Conservation (phyloP, 495 filamentous ascomycete genomes). For the Penicillium angulare region DNA sequence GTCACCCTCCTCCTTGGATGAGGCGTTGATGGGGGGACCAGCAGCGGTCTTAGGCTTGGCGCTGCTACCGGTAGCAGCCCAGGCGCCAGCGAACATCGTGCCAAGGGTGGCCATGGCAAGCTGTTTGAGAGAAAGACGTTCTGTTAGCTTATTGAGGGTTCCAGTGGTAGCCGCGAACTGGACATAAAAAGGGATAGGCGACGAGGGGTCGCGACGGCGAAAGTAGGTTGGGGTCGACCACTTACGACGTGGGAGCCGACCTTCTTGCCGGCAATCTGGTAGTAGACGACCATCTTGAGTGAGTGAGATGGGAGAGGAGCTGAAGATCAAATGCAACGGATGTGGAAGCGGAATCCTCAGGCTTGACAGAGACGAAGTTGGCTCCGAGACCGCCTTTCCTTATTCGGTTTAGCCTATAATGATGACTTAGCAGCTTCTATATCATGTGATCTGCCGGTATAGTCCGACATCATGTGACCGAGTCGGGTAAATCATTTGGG, state of each 20-base stretch:
- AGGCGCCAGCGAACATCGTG: constrained; percentile 58
- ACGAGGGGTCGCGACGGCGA: neutral
- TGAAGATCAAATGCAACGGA: constrained; percentile 39
- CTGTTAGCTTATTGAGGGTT: constrained; percentile 12
- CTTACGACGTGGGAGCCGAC: constrained; percentile 92
- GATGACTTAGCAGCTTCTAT: constrained; percentile 19
- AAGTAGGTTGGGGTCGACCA: constrained; percentile 21
- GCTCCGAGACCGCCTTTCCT: constrained; percentile 28
- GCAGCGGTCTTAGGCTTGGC: constrained; percentile 58
- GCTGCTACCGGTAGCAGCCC: constrained; percentile 56
- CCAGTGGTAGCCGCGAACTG: constrained; percentile 12
- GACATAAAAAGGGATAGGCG: constrained; percentile 24
- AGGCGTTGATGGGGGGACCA: constrained; percentile 80
- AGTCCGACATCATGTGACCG: constrained; percentile 17
- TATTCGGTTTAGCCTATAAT: constrained; percentile 16
- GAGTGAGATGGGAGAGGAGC: constrained; percentile 28
- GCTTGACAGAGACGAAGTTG: constrained; percentile 24
- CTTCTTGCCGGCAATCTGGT: constrained; percentile 83
- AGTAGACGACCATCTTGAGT: constrained; percentile 80
- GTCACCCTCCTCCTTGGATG: constrained; percentile 88
- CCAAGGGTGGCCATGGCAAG: constrained; percentile 83
- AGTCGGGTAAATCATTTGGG: constrained; percentile 2
- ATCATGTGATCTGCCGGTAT: constrained; percentile 30
- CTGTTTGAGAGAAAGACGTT: constrained; percentile 40
- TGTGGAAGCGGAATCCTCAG: constrained; percentile 27